Conservation (phyloP, 768 basidiomycete genomes). For the Pleurotus salmoneostramineus region DNA sequence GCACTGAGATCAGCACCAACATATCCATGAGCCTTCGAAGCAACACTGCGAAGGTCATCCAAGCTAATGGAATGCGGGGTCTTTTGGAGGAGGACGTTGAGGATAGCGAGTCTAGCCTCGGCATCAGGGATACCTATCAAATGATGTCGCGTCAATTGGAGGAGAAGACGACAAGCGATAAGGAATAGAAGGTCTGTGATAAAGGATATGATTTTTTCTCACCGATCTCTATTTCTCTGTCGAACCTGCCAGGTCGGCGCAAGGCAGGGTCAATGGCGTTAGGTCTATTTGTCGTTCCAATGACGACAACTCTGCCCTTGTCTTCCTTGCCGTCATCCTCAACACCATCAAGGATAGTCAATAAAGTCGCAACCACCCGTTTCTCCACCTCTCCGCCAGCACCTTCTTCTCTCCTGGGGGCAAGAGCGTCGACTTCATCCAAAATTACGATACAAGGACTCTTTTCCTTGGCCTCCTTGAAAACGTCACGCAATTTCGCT, state of each 20-base stretch:
- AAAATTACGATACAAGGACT: conserved; percentile 92
- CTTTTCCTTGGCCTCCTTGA: conserved; percentile 74
- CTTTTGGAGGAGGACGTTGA: conserved; percentile 77
- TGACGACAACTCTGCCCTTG: conserved; percentile 76
- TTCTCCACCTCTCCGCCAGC: conserved; percentile 95
- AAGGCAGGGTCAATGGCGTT: conserved; percentile 95
- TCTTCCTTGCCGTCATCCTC: conserved; percentile 43
- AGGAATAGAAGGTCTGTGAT: neutral
- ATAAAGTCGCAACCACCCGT: conserved; percentile 89
- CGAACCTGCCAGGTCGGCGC: conserved; percentile 85
- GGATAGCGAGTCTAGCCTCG: conserved; percentile 78
- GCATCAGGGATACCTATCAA: conserved; percentile 81
- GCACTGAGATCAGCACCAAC: conserved; percentile 95
- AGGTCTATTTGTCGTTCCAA: conserved; percentile 93
- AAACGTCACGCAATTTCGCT: conserved; percentile 83
- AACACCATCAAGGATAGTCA: conserved; percentile 95
- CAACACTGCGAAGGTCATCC: conserved; percentile 60
- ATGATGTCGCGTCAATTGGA: neutral
- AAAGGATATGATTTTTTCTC: conserved; percentile 14
- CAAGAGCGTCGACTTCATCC: conserved; percentile 95
- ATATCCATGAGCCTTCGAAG: conserved; percentile 87
- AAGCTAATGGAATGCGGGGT: conserved; percentile 71
- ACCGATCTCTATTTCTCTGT: conserved; percentile 96
- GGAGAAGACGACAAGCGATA: neutral
- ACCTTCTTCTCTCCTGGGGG: conserved; percentile 84